Evolutionary conservation across 306 rosid species (phyloP), one percentile per base, ranked within the genome.

Genomic region (Vigna hirtella): DNA sequence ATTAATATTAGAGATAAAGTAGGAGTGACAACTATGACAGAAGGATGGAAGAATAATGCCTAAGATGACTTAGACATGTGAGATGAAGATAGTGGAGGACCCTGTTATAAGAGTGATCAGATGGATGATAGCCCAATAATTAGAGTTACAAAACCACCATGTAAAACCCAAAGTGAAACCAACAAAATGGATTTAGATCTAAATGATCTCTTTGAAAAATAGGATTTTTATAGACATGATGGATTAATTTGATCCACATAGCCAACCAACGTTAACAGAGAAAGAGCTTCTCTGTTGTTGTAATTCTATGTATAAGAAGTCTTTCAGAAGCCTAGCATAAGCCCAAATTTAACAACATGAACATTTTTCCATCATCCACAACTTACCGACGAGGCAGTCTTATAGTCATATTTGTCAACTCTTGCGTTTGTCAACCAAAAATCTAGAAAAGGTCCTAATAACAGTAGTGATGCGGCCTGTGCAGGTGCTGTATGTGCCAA

Each of bases 401-500:
- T 81, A 71, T 87, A 92, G 64, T 80, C 84, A 13, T 73, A 90
- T 56, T 6, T 64, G 66, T 92, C 90, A 50, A 92, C 90, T 74
- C 97, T 84, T 56, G 85, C 74, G 78, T 18, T 56, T 16, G 97
- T 92, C 90, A 92, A 77, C 89, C 94, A 88, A 80, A 90, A 90
- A 83, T 92, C 97, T 10, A 92, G 88, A 72, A 90, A 83, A 76
- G 97, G 97, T 11, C 97, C 97, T 42, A 90, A 9, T 70, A 88
- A 18, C 82, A 92, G 70, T 64, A 92, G 85, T 2, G 95, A 88
- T 34, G 74, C 86, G 7, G 97, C 97, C 72, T 92, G 97, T 2
- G 89, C 94, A 17, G 97, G 97, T 38, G 97, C 97, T 43, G 97
- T 92, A 61, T 92, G 97, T 62, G 95, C 97, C 88, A 92, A 83